These are phyloP conservation scores for Heliamphora pulchella DNA, from an alignment of 179 eudicot species.

Conservation along the genomic window DNA sequence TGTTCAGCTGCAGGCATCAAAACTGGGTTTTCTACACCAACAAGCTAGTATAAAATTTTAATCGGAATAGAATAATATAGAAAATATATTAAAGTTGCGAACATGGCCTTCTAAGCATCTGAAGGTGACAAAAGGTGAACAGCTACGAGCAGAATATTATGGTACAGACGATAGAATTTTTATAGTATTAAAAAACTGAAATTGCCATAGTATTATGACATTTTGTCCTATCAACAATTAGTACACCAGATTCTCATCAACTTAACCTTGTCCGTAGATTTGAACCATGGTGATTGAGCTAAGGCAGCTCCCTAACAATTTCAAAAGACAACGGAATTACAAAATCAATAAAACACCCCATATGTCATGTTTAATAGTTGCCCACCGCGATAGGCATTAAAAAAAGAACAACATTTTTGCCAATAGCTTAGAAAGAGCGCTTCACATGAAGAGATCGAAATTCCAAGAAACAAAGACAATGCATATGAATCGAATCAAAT, in stretches of 20 bases:
- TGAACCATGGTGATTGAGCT: no score
- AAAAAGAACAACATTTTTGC: neutral
- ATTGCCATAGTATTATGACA: neutral
- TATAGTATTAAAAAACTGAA: neutral
- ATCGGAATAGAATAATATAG: conserved; percentile 18
- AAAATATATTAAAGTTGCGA: neutral
- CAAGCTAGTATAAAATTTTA: conserved; percentile 39
- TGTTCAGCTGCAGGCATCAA: conserved; percentile 90
- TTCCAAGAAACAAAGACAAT: no score
- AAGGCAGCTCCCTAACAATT: no score
- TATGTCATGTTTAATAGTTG: no score
- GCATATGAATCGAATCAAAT: no score
- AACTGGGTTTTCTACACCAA: conserved; percentile 74
- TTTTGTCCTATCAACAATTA: no score
- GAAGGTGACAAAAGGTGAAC: conserved; percentile 2
- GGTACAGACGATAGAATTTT: neutral
- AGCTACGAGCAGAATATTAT: neutral
- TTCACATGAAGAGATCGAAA: no score
- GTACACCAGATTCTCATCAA: no score
- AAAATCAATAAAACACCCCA: no score
- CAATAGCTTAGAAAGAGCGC: no score
- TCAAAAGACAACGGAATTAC: no score
- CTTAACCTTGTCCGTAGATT: no score
- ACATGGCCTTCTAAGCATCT: neutral
- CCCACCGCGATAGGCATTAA: neutral